A percentile compares a stretch with the other conserved stretches of the same genome.
Evolutionary conservation across 2,329 filamentous ascomycete genomes (phyloP).

Genomic region (Epichloe scottii): DNA sequence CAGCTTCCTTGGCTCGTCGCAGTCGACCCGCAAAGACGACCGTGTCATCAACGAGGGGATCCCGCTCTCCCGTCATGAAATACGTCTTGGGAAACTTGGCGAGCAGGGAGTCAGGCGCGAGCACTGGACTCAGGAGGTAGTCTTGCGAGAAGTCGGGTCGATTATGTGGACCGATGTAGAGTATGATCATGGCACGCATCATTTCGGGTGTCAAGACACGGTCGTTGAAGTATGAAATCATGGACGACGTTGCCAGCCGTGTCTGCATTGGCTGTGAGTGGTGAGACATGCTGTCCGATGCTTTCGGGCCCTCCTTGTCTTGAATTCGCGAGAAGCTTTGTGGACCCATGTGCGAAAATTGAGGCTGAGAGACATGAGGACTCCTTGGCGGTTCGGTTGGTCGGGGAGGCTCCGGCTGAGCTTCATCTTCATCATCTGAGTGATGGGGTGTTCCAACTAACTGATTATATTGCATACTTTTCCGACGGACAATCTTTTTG

Average conservation of each 20-base stretch:
- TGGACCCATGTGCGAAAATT: conserved; percentile 37
- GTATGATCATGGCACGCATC: conserved; percentile 98
- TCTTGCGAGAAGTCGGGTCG: conserved; percentile 87
- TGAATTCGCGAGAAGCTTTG: conserved; percentile 15
- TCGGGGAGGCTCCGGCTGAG: conserved; percentile 17
- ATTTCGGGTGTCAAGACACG: conserved; percentile 90
- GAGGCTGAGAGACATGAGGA: conserved; percentile 26
- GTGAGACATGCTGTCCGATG: conserved; percentile 28
- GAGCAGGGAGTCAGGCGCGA: conserved; percentile 75
- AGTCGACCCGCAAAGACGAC: conserved; percentile 88
- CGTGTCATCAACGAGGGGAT: conserved; percentile 91
- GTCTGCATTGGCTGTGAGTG: conserved; percentile 56
- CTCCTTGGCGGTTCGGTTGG: conserved; percentile 12
- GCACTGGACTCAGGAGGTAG: conserved; percentile 77
- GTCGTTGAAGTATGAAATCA: conserved; percentile 97
- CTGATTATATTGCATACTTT: conserved; percentile 79
- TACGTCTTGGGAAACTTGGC: conserved; percentile 87
- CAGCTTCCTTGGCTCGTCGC: conserved; percentile 60
- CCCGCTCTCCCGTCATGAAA: conserved; percentile 86
- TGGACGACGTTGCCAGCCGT: conserved; percentile 85
- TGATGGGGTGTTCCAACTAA: conserved; percentile 73
- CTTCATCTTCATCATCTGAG: conserved; percentile 59
- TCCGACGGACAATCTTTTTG: conserved; percentile 62
- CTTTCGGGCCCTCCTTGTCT: conserved; percentile 7
- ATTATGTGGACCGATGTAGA: conserved; percentile 90